A percentile compares a stretch with the other conserved stretches of the same genome.
Evolutionary conservation across 768 basidiomycete genomes (phyloP).

Genomic region (Phanerodontia chrysosporium): DNA sequence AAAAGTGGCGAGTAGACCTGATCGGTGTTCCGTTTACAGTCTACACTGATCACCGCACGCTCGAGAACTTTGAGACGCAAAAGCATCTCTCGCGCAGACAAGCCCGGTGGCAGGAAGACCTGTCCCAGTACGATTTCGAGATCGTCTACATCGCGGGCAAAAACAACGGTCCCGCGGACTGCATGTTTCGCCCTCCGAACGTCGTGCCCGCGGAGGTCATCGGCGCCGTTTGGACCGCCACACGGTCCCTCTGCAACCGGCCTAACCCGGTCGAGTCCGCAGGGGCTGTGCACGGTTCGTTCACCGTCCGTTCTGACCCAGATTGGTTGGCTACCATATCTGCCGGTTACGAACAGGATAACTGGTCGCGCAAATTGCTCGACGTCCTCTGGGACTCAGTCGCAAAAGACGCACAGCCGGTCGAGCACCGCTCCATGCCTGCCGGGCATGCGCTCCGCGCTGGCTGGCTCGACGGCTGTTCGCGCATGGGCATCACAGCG

Average conservation of each 20-base stretch:
- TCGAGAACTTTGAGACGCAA: conserved; percentile 30
- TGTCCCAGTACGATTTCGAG: conserved; percentile 32
- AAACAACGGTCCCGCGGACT: conserved; percentile 35
- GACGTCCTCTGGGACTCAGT: too few species aligned
- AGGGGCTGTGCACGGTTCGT: too few species aligned
- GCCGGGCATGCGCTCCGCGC: too few species aligned
- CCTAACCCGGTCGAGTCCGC: not conserved
- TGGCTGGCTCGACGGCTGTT: too few species aligned
- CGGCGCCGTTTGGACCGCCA: not conserved
- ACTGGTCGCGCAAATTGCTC: too few species aligned
- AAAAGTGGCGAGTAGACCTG: conserved; percentile 19
- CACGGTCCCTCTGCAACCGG: not conserved
- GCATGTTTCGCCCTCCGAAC: conserved; percentile 9
- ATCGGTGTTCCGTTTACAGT: conserved; percentile 21
- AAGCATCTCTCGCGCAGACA: conserved; percentile 30
- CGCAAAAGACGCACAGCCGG: too few species aligned
- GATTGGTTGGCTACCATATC: too few species aligned
- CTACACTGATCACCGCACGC: conserved; percentile 34
- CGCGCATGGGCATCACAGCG: not conserved
- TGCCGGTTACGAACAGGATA: too few species aligned
- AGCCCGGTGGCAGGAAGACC: conserved; percentile 35
- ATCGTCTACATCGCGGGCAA: conserved; percentile 34
- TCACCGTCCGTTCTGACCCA: too few species aligned
- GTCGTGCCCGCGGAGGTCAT: not conserved
- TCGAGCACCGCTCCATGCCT: too few species aligned